phyloP scores from a whole-genome alignment of 805 yeast species.

The Groenewaldozyma salmanticensis region DNA sequence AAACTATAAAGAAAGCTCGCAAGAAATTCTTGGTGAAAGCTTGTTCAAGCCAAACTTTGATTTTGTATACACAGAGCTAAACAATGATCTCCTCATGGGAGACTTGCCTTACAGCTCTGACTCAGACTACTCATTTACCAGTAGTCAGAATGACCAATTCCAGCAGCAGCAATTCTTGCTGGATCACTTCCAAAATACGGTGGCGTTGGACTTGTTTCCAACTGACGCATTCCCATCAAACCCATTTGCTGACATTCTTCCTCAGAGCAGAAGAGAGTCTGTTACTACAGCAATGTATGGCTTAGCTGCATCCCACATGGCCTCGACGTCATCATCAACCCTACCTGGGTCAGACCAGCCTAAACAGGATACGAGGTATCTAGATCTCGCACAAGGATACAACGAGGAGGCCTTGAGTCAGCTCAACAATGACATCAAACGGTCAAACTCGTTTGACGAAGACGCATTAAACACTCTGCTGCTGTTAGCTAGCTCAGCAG shows the following conservation, averaged over 20 bases:
- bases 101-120: not conserved
- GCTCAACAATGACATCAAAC: constrained; percentile 4
- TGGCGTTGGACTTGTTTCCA: not conserved
- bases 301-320: not conserved
- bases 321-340: too few species aligned
- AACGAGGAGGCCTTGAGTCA: constrained; percentile 10
- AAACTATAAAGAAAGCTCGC: too few species aligned
- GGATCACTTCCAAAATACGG: not conserved
- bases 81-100: not conserved
- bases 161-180: not conserved
- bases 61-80: not conserved
- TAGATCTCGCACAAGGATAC: constrained; percentile 5
- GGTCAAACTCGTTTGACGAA: constrained; percentile 1
- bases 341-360: too few species aligned
- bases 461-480: constrained; percentile 10
- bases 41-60: too few species aligned
- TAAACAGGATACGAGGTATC: constrained; percentile 4
- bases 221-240: not conserved
- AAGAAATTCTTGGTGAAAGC: too few species aligned
- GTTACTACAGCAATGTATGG: not conserved
- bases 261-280: not conserved
- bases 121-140: not conserved
- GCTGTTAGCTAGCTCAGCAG: constrained; percentile 12
- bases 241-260: not conserved
- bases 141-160: not conserved